Base-by-base conservation (phyloP, 495 filamentous ascomycete species). In the Penicillium maclennaniae region DNA sequence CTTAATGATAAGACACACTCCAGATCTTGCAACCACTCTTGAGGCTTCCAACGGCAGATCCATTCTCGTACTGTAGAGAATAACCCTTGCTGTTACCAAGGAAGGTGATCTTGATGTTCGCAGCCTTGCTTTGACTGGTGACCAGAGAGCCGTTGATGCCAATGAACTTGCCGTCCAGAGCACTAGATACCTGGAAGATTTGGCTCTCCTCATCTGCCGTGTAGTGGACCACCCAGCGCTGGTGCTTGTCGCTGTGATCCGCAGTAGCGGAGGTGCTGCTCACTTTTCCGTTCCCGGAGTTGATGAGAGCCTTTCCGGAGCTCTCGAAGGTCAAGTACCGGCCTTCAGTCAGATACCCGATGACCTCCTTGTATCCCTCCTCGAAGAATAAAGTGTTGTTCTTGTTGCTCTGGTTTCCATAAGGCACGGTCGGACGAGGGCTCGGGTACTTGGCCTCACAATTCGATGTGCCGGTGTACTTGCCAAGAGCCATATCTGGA, bases 201-300 rank as follows among this genome's bases (percentile, higher is more conserved):
- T 61, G 62, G 45, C 68, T 70, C 16, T 74, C 73, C 26, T 70
- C 70, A 28, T 66, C 58, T 1, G 56, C 54, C 20, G 60, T 62
- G 50, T 73, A 72, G 52, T 80, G 77, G 9, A 79, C 65, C 1
- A 82, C 67, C 77, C 77, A 82, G 37, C 79, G 70, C 55, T 81
- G 78, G 4, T 62, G 44, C 40, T 70, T 72, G 26, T 49, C 58
- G 31, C 71, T 54, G 48, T 81, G 76, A 0, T 60, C 48, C 6
- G 65, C 20, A 6, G 66, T 67, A 2, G 77, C 71, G 10, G 51
- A 54, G 31, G 56, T 70, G 16, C 55, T 56, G 14, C 52, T 67
- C 23, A 79, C 42, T 28, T 56, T 7, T 20, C 45, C 43, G 1
- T 58, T 38, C 40, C 53, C 56, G 1, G 45, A 40, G 27, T 72